Evolutionary conservation across 108 stramenopile species (phyloP).

Genomic region (Schizochytrium sp.): DNA sequence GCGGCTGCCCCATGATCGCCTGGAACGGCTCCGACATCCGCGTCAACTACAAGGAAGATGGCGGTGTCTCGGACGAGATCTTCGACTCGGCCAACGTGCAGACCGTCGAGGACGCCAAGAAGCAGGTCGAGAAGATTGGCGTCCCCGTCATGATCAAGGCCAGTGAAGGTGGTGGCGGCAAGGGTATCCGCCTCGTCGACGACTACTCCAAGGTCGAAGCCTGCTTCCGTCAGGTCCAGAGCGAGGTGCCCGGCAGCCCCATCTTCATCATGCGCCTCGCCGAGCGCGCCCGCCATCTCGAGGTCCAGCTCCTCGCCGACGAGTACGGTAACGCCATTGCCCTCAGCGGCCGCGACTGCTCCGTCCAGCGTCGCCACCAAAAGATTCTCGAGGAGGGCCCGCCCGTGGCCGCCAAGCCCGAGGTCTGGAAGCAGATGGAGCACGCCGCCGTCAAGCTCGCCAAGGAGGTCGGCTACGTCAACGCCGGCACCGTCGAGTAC

Average conservation of each 20-base stretch:
- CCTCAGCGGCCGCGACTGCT: conserved; percentile 97
- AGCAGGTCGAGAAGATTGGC: conserved; percentile 72
- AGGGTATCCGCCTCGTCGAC: conserved; percentile 90
- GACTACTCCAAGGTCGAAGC: conserved; percentile 56
- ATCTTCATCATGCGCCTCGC: conserved; percentile 89
- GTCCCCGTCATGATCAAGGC: conserved; percentile 99
- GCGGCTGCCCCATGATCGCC: conserved; percentile 88
- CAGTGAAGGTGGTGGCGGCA: conserved; percentile 96
- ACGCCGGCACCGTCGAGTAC: conserved; percentile 99
- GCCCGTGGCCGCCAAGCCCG: conserved; percentile 76
- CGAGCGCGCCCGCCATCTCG: conserved; percentile 79
- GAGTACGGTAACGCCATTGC: conserved; percentile 94
- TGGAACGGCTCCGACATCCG: conserved; percentile 87
- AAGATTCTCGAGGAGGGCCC: conserved; percentile 98
- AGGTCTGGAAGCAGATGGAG: conserved; percentile 92
- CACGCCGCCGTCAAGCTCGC: conserved; percentile 86
- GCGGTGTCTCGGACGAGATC: conserved; percentile 68
- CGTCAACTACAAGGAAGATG: conserved; percentile 61
- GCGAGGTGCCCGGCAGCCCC: conserved; percentile 94
- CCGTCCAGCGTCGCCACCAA: conserved; percentile 95
- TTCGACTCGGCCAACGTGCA: conserved; percentile 75
- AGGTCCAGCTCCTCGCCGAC: conserved; percentile 95
- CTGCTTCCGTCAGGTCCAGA: conserved; percentile 89
- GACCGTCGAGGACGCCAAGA: conserved; percentile 63
- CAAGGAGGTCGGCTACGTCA: conserved; percentile 93